Conservation (phyloP, 2,329 filamentous ascomycete species). For the Hortaea werneckii region DNA sequence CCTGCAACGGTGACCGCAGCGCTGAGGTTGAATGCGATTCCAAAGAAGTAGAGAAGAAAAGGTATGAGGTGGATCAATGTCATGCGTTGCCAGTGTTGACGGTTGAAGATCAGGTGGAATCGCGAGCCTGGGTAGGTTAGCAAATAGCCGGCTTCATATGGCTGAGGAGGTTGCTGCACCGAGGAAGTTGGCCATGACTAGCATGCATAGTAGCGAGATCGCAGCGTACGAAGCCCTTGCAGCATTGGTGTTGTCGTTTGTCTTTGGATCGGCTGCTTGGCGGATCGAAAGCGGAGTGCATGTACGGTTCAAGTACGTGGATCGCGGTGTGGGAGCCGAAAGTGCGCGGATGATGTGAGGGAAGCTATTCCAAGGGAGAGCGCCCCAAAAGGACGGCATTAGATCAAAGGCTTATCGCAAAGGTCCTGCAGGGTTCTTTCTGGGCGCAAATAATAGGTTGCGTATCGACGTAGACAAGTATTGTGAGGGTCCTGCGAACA, state of each 20-base stretch:
- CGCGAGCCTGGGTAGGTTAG: constrained; percentile 17
- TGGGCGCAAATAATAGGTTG: too few species aligned
- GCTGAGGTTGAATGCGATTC: constrained; percentile 26
- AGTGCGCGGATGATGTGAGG: not conserved
- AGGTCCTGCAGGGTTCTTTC: too few species aligned
- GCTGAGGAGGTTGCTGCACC: constrained; percentile 9
- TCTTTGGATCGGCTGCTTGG: not conserved
- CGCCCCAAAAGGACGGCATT: not conserved
- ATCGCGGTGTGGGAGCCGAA: too few species aligned
- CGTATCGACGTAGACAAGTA: too few species aligned
- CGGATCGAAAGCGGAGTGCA: not conserved
- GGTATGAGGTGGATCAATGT: constrained; percentile 26
- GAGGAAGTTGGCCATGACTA: constrained; percentile 18
- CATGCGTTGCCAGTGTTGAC: constrained; percentile 13
- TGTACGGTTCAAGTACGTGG: too few species aligned
- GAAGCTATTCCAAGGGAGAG: not conserved
- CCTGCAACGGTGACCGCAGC: constrained; percentile 26
- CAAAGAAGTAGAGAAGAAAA: constrained; percentile 25
- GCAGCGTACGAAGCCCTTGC: constrained; percentile 3
- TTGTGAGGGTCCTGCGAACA: too few species aligned
- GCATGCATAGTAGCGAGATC: constrained; percentile 18
- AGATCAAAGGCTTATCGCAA: too few species aligned
- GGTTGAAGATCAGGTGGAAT: constrained; percentile 10
- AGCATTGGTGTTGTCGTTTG: constrained; percentile 1
- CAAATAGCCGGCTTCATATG: not conserved